Evolutionary conservation across 805 yeast species (phyloP).

Genomic region (Ascoidea asiatica): DNA sequence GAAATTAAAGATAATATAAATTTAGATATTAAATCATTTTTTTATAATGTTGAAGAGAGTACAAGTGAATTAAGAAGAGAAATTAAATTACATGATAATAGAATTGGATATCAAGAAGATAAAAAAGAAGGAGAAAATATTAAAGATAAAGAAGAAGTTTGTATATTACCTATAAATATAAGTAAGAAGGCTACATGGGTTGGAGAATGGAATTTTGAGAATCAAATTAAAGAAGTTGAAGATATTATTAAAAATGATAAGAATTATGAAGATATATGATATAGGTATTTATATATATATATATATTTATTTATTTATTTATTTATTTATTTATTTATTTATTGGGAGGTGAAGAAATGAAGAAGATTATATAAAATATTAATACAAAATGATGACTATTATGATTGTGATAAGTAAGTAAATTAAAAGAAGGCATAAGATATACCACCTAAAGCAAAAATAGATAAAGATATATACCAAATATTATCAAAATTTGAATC

Average conservation of each 20-base stretch:
- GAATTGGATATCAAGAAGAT: too few relatives aligned
- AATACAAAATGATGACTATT: too few relatives aligned
- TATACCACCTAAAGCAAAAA: constrained; percentile 11
- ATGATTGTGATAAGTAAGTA: not conserved
- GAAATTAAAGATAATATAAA: constrained; percentile 26
- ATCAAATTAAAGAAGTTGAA: constrained; percentile 26
- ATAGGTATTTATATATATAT: too few relatives aligned
- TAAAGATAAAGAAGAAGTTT: constrained; percentile 29
- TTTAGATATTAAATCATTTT: constrained; percentile 31
- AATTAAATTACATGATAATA: constrained; percentile 48
- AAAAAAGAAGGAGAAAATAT: constrained; percentile 35
- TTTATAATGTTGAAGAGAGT: constrained; percentile 39
- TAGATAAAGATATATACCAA: constrained; percentile 44
- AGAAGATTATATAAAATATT: too few relatives aligned
- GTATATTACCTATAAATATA: constrained; percentile 53
- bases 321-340: too few relatives aligned
- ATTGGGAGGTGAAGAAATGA: too few relatives aligned
- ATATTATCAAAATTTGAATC: constrained; percentile 29
- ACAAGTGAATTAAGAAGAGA: constrained; percentile 54
- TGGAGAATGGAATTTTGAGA: constrained; percentile 42
- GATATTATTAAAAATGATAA: constrained; percentile 12
- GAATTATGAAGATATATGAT: not conserved
- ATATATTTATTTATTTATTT: too few relatives aligned
- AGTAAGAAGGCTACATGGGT: constrained; percentile 60
- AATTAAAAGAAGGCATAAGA: constrained; percentile 8